These are phyloP conservation scores for Aspergillus coremiiformis DNA, from an alignment of 495 filamentous ascomycete genomes.

Conservation along the genomic window DNA sequence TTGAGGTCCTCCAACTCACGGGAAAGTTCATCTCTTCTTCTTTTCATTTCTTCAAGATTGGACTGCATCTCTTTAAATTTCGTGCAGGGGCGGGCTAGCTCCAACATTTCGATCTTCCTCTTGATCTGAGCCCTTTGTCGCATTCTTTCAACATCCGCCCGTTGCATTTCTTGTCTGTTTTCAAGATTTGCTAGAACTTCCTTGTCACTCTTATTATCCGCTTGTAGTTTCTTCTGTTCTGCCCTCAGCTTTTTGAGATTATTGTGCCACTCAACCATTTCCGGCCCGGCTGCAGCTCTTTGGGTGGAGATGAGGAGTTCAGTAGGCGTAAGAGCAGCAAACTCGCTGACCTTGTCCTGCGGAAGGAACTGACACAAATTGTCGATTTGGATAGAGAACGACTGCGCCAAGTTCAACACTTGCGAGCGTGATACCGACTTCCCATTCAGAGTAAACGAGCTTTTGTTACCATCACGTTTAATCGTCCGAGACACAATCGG, in stretches of 20 bases:
- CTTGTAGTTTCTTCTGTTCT: constrained; percentile 58
- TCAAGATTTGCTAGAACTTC: constrained; percentile 60
- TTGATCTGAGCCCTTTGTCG: constrained; percentile 65
- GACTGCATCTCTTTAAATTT: constrained; percentile 44
- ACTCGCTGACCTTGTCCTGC: constrained; percentile 93
- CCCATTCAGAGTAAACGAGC: constrained; percentile 64
- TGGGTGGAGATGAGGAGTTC: constrained; percentile 82
- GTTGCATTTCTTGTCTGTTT: constrained; percentile 65
- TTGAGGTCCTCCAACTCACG: constrained; percentile 50
- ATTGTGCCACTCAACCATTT: constrained; percentile 75
- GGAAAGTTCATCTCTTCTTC: constrained; percentile 37
- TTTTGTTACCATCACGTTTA: constrained; percentile 71
- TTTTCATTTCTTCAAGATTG: constrained; percentile 36
- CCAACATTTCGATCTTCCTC: constrained; percentile 56
- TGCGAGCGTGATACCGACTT: constrained; percentile 46
- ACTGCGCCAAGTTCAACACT: constrained; percentile 56
- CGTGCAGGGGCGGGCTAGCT: constrained; percentile 57
- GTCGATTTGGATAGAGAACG: constrained; percentile 84
- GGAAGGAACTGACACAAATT: constrained; percentile 97
- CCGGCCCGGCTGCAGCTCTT: constrained; percentile 70
- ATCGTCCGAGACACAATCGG: constrained; percentile 68
- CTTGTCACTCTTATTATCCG: constrained; percentile 48
- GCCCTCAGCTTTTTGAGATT: constrained; percentile 61
- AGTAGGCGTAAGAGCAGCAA: constrained; percentile 75
- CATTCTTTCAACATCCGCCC: constrained; percentile 77